Evolutionary conservation across 371 early-diverging fungal species (phyloP), one percentile per base, ranked within the genome.

Genomic region (Mucor racemosus): DNA sequence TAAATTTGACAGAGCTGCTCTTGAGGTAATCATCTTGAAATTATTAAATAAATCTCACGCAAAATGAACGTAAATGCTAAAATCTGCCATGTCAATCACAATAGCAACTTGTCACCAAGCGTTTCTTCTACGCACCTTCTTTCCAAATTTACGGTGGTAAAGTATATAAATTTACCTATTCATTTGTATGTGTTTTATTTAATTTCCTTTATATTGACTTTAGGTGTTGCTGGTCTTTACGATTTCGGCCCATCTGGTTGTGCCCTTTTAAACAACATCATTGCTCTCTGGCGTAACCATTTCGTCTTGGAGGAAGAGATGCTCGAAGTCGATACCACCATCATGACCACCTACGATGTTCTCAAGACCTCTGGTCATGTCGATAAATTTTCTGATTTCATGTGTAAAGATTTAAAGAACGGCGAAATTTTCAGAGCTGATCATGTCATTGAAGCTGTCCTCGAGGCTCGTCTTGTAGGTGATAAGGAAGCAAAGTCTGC

Each of bases 281-380:
- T 99, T 72, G 76, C 86, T 56, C 69, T 91, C 36, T 99, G 98
- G 98, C 90, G 99, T 72, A 91, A 92, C 78, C 96, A 97, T 82
- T 99, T 99, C 85, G 94, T 99, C 8, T 84, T 98, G 38, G 99
- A 99, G 77, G 99, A 99, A 84, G 95, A 97, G 72, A 97, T 99
- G 97, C 93, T 97, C 21, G 99, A 99, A 83, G 86, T 99, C 38
- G 99, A 99, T 73, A 93, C 97, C 67, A 91, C 97, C 56, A 97
- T 98, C 80, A 91, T 99, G 82, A 99, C 99, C 31, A 99, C 99
- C 7, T 90, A 96, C 66, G 93, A 95, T 44, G 99, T 99, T 36
- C 84, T 99, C 44, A 98, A 99, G 87, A 96, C 99, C 26, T 98
- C 98, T 44, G 99, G 99, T 55, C 99, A 99, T 87, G 99, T 99